Conservation (phyloP, 129 eudicot species). For the Tagetes patula region DNA sequence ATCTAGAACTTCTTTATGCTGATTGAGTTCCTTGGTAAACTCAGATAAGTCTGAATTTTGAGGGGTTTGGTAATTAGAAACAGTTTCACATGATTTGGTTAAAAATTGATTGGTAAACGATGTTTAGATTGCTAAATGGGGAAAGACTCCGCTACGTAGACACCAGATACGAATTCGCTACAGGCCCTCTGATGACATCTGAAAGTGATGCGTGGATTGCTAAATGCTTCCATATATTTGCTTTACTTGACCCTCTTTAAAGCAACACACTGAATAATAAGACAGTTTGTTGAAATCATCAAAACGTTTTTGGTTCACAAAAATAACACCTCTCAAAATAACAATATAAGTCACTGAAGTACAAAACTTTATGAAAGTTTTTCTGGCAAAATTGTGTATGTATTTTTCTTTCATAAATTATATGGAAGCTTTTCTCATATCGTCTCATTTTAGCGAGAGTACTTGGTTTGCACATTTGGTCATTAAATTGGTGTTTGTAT, state of each 20-base stretch:
- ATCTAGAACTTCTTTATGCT: not conserved
- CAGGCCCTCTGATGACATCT: too few species aligned
- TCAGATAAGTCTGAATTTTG: not conserved
- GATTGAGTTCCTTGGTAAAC: not conserved
- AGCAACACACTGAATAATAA: not conserved
- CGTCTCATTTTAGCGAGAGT: too few species aligned
- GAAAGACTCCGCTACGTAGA: too few species aligned
- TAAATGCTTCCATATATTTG: not conserved
- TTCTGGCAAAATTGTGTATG: not conserved
- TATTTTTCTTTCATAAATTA: too few species aligned
- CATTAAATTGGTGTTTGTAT: too few species aligned
- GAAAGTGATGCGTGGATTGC: too few species aligned
- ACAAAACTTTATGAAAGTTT: too few species aligned
- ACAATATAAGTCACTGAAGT: not conserved
- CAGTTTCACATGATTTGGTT: not conserved
- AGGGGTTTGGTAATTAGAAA: not conserved
- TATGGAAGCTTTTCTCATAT: too few species aligned
- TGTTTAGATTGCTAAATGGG: too few species aligned
- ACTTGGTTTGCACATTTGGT: too few species aligned
- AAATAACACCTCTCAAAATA: not conserved
- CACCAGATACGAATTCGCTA: too few species aligned
- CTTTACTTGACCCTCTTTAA: not conserved
- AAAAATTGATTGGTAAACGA: not conserved
- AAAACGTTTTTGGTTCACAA: not conserved
- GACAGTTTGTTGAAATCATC: not conserved